phyloP scores from a whole-genome alignment of 1,139 yeast genomes.

The Nakaseomyces kungkrabaensis region DNA sequence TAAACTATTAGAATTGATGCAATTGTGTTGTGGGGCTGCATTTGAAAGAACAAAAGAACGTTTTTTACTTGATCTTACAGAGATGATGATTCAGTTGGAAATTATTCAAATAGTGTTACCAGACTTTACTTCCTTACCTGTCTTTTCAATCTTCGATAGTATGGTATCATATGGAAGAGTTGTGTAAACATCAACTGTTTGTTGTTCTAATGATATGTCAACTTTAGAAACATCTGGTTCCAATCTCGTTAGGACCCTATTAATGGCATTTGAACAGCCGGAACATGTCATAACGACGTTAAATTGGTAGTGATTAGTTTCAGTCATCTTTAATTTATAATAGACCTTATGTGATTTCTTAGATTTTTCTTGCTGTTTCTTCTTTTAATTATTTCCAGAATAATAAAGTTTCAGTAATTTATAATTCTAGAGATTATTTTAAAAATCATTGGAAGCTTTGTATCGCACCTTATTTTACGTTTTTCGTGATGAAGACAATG shows the following conservation, averaged over 20 bases:
- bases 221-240: slow-evolving; percentile 61
- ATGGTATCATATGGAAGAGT: slow-evolving; percentile 64
- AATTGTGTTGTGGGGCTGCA: not conserved
- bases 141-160: slow-evolving; percentile 68
- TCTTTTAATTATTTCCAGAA: no score
- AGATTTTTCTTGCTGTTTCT: not conserved
- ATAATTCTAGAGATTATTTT: no score
- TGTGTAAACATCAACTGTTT: slow-evolving; percentile 72
- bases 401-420: no score
- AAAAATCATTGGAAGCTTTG: not conserved
- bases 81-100: not conserved
- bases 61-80: no score
- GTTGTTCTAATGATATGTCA: slow-evolving; percentile 69
- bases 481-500: not conserved
- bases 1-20: no score
- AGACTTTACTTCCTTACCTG: slow-evolving; percentile 74
- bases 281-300: slow-evolving; percentile 76
- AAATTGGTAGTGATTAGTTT: slow-evolving; percentile 52
- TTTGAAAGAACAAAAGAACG: no score
- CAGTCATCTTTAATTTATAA: not conserved
- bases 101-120: slow-evolving; percentile 39
- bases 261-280: slow-evolving; percentile 84
- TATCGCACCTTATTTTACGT: not conserved
- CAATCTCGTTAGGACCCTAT: slow-evolving; percentile 60
- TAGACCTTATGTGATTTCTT: no score